Conservation (phyloP, 352 stramenopile species). For the Globisporangium rhizosaccharum region DNA sequence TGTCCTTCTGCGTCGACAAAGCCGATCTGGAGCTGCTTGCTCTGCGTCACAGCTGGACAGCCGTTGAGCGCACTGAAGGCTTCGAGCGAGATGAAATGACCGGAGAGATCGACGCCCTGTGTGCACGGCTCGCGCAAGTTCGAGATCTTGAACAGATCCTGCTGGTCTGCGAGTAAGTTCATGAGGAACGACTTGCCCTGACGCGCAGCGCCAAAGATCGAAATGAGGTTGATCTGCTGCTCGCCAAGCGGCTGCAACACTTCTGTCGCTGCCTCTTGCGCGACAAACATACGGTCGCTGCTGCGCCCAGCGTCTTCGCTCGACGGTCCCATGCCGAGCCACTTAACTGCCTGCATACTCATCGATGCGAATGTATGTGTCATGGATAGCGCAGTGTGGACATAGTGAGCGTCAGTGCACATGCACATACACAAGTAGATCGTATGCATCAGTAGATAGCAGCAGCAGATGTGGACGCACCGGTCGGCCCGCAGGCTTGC, state of each 20-base stretch:
- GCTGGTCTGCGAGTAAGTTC: conserved; percentile 82
- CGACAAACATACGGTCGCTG: conserved; percentile 70
- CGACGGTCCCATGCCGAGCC: conserved; percentile 60
- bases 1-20: conserved; percentile 86
- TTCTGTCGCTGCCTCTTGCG: conserved; percentile 40
- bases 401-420: not conserved
- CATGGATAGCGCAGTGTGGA: not conserved
- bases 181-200: conserved; percentile 87
- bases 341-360: conserved; percentile 62
- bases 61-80: conserved; percentile 71
- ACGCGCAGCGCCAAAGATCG: conserved; percentile 78
- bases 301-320: conserved; percentile 22
- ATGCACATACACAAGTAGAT: not conserved
- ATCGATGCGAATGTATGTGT: not conserved
- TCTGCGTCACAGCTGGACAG: conserved; percentile 33
- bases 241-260: conserved; percentile 62
- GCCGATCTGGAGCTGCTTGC: conserved; percentile 56
- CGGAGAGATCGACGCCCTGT: conserved; percentile 78
- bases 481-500: conserved; percentile 20
- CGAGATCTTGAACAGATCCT: conserved; percentile 86
- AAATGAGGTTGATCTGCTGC: conserved; percentile 75
- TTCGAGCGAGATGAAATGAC: conserved; percentile 63
- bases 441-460: not conserved
- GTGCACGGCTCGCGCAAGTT: conserved; percentile 83
- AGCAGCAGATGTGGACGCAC: conserved; percentile 1